Evolutionary conservation across 176 grass and related monocot species (phyloP).

Genomic region (Oryza longistaminata): DNA sequence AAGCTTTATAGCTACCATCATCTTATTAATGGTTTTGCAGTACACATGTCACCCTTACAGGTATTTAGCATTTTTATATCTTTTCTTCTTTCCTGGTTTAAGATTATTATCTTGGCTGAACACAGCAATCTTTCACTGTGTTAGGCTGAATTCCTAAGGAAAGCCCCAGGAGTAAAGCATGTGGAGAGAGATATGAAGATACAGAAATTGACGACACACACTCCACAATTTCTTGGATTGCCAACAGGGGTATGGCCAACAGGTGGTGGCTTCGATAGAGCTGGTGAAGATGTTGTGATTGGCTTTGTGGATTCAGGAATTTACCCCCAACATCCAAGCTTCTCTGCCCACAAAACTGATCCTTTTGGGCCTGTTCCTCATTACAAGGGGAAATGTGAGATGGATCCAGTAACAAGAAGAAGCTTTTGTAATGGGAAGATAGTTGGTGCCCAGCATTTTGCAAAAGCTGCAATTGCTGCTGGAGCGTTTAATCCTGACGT

Average conservation of each 20-base stretch:
- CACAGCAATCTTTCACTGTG: slow-evolving; percentile 21
- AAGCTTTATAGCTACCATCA: slow-evolving; percentile 94
- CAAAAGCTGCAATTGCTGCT: slow-evolving; percentile 95
- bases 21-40: slow-evolving; percentile 97
- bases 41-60: slow-evolving; percentile 88
- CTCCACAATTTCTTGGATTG: slow-evolving; percentile 90
- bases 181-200: slow-evolving; percentile 93
- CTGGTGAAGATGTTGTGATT: slow-evolving; percentile 97
- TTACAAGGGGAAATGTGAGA: slow-evolving; percentile 95
- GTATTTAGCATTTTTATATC: slow-evolving; percentile 39
- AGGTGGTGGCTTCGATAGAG: slow-evolving; percentile 90
- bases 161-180: slow-evolving; percentile 78
- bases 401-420: slow-evolving; percentile 69
- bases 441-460: slow-evolving; percentile 98
- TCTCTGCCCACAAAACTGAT: slow-evolving; percentile 68
- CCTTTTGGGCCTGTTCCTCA: slow-evolving; percentile 68
- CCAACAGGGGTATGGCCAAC: slow-evolving; percentile 83
- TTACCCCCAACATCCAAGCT: slow-evolving; percentile 86
- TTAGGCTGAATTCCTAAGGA: slow-evolving; percentile 78
- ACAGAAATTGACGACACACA: slow-evolving; percentile 93
- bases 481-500: slow-evolving; percentile 89
- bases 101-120: slow-evolving; percentile 6
- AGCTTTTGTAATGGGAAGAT: slow-evolving; percentile 99
- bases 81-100: background rate
- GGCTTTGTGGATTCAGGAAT: slow-evolving; percentile 99